These are phyloP conservation scores for Phytophthora hibernalis DNA, from an alignment of 352 stramenopile species.

Conservation along the genomic window DNA sequence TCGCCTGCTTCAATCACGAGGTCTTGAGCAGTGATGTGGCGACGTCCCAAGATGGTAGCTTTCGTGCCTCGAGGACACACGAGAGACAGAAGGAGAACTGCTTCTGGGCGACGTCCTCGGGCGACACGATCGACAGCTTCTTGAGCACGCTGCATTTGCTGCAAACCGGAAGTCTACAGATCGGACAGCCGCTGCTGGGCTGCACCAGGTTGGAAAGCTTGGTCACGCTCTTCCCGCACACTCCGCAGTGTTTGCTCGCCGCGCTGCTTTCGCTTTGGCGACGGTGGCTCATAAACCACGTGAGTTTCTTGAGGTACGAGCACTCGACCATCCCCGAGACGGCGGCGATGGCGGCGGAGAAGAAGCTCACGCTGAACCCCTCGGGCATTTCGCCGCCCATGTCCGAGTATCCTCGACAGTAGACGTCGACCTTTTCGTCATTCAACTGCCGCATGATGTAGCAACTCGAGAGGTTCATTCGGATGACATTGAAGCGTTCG, in stretches of 20 bases:
- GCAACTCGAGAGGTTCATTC: slow-evolving; percentile 56
- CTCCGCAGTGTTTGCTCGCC: slow-evolving; percentile 30
- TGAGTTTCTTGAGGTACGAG: slow-evolving; percentile 68
- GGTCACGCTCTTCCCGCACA: slow-evolving; percentile 38
- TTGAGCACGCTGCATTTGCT: slow-evolving; percentile 57
- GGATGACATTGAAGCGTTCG: slow-evolving; percentile 37
- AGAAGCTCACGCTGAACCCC: slow-evolving; percentile 46
- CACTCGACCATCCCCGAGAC: slow-evolving; percentile 53
- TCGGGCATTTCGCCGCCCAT: slow-evolving; percentile 51
- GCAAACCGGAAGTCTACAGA: slow-evolving; percentile 48
- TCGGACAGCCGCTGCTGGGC: slow-evolving; percentile 29
- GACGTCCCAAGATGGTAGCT: slow-evolving; percentile 48
- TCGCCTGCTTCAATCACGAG: slow-evolving; percentile 16
- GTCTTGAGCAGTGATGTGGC: slow-evolving; percentile 37
- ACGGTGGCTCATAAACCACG: slow-evolving; percentile 51
- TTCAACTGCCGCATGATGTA: slow-evolving; percentile 52
- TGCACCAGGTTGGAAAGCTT: slow-evolving; percentile 37
- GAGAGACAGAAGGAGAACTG: slow-evolving; percentile 60
- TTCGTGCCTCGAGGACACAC: slow-evolving; percentile 55
- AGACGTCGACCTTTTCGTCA: slow-evolving; percentile 55
- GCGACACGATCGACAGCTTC: slow-evolving; percentile 44
- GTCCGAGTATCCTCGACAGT: slow-evolving; percentile 53
- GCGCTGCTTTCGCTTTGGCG: slow-evolving; percentile 18
- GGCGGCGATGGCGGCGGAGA: slow-evolving; percentile 44
- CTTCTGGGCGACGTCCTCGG: slow-evolving; percentile 49